phyloP scores from a whole-genome alignment of 495 filamentous ascomycete genomes.

The Penicillium canescens region DNA sequence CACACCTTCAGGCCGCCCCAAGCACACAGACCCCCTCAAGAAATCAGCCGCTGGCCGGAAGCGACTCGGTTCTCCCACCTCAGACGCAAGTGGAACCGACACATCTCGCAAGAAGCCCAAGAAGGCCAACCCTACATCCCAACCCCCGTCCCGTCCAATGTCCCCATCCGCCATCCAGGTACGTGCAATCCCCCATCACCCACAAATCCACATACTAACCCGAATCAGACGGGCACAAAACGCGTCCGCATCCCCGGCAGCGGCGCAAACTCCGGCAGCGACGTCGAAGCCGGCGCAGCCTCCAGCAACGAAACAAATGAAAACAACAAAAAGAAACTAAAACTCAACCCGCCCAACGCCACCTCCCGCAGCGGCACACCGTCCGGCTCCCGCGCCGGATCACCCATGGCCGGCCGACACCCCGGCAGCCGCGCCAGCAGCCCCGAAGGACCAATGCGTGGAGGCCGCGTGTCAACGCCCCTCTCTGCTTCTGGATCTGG shows the following conservation, averaged over 20 bases:
- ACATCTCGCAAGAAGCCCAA: conserved; percentile 86
- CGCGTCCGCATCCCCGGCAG: conserved; percentile 40
- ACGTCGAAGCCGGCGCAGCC: conserved; percentile 73
- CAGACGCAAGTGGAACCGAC: conserved; percentile 89
- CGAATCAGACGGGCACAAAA: conserved; percentile 43
- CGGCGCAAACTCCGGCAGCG: conserved; percentile 69
- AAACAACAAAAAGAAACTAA: conserved; percentile 68
- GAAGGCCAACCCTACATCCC: conserved; percentile 58
- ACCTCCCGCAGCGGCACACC: conserved; percentile 54
- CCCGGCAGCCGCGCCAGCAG: conserved; percentile 44
- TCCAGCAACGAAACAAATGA: conserved; percentile 69
- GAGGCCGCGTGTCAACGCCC: conserved; percentile 39
- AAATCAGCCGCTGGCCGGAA: conserved; percentile 65
- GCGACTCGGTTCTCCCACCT: conserved; percentile 82
- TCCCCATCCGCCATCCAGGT: conserved; percentile 45
- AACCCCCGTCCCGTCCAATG: conserved; percentile 57
- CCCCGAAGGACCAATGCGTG: conserved; percentile 28
- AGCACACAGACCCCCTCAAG: conserved; percentile 53
- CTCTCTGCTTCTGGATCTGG: conserved; percentile 24
- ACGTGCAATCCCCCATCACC: conserved; percentile 9
- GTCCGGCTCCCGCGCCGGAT: conserved; percentile 55
- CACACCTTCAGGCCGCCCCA: conserved; percentile 68
- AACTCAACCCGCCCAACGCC: conserved; percentile 52
- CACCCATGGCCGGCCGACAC: conserved; percentile 41
- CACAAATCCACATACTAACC: conserved; percentile 8